Evolutionary conservation across 2,329 filamentous ascomycete genomes (phyloP).

Genomic region (Apiospora malaysiana): DNA sequence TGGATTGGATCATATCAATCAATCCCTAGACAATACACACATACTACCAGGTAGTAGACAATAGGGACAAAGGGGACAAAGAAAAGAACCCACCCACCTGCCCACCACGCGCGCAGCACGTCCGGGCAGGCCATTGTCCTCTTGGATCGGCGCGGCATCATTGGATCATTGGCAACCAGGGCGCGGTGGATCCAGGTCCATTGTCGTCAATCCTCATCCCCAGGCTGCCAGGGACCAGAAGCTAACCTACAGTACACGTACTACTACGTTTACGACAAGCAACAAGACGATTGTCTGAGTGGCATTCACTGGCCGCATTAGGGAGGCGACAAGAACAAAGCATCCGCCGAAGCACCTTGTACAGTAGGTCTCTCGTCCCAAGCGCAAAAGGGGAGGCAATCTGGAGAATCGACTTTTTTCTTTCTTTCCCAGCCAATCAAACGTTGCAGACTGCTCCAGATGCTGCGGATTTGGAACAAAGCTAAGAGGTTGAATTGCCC

Average conservation of each 20-base stretch:
- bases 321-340: background rate
- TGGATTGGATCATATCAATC: no score
- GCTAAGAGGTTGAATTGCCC: conserved; percentile 15
- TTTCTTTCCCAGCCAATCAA: background rate
- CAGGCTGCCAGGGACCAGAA: no score
- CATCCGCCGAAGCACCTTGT: background rate
- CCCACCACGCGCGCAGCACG: conserved; percentile 10
- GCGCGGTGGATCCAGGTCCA: background rate
- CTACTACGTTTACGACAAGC: no score
- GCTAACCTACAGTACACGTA: no score
- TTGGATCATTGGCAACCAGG: conserved; percentile 12
- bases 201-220: background rate
- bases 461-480: conserved; percentile 5
- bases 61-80: background rate
- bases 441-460: background rate
- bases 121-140: conserved; percentile 6
- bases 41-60: background rate
- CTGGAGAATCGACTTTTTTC: conserved; percentile 1
- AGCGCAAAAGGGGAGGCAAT: background rate
- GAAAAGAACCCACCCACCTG: background rate
- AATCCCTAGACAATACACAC: no score
- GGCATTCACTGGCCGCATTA: background rate
- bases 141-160: conserved; percentile 3
- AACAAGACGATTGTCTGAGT: background rate
- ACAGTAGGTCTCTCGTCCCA: background rate